Percentiles rank a stretch among this genome's conserved stretches.
Evolutionary conservation across 2,329 filamentous ascomycete genomes (phyloP).

Genomic region (Cytospora piceicola): DNA sequence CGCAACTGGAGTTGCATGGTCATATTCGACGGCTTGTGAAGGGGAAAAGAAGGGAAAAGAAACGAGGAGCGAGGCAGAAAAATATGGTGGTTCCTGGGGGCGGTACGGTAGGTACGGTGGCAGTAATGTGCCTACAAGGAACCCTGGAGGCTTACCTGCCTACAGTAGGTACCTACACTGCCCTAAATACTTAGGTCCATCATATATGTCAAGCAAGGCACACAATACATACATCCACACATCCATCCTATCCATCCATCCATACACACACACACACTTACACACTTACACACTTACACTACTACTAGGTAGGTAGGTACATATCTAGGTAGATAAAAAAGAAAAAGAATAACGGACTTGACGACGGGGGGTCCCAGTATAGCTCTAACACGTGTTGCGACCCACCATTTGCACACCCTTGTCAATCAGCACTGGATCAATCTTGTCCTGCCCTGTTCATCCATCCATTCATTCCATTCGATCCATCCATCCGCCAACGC

Average conservation of each 20-base stretch:
- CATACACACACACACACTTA: too few species aligned
- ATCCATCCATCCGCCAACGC: conserved; percentile 14
- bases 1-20: neutral
- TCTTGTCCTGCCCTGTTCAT: conserved; percentile 6
- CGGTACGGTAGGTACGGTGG: neutral
- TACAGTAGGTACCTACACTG: too few species aligned
- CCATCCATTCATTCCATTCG: conserved; percentile 8
- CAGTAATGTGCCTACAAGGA: neutral
- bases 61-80: neutral
- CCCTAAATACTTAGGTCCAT: too few species aligned
- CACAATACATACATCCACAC: too few species aligned
- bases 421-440: conserved; percentile 11
- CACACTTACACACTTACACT: too few species aligned
- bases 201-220: conserved; percentile 3
- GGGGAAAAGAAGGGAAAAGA: neutral
- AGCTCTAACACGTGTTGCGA: conserved; percentile 33
- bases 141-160: too few species aligned
- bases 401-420: conserved; percentile 24
- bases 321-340: neutral
- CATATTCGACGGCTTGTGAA: neutral
- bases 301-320: neutral
- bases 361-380: conserved; percentile 28
- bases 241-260: too few species aligned
- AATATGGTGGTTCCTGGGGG: neutral
- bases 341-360: conserved; percentile 12